Conservation (phyloP, 2,329 filamentous ascomycete species). For the Myriosclerotinia curreyana region DNA sequence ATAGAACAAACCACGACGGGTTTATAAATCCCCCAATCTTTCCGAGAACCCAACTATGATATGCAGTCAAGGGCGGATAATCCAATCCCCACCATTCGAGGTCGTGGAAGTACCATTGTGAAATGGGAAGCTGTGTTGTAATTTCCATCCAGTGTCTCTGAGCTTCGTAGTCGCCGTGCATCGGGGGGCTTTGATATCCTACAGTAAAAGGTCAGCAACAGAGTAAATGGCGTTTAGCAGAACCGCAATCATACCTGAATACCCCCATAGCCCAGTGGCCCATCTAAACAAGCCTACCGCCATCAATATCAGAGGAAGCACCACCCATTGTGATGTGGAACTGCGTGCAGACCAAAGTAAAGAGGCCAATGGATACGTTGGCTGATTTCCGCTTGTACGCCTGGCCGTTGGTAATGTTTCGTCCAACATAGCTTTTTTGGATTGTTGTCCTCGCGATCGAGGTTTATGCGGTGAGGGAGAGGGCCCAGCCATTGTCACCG, state of each 20-base stretch:
- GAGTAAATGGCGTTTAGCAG: background rate
- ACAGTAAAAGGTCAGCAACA: slow-evolving; percentile 23
- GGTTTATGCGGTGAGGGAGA: slow-evolving; percentile 18
- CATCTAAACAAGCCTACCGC: slow-evolving; percentile 87
- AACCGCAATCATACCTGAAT: slow-evolving; percentile 65
- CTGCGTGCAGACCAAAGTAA: slow-evolving; percentile 90
- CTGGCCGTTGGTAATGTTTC: slow-evolving; percentile 3
- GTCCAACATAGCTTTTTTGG: slow-evolving; percentile 8
- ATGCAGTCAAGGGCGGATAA: slow-evolving; percentile 95
- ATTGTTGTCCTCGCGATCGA: slow-evolving; percentile 16
- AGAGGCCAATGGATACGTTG: slow-evolving; percentile 80
- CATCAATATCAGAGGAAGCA: slow-evolving; percentile 85
- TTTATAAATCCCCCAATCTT: slow-evolving; percentile 78
- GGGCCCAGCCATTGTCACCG: slow-evolving; percentile 18
- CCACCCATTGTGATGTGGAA: slow-evolving; percentile 85
- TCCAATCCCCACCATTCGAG: slow-evolving; percentile 97
- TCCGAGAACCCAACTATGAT: slow-evolving; percentile 95
- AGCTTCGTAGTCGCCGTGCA: slow-evolving; percentile 97
- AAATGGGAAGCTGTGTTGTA: slow-evolving; percentile 81
- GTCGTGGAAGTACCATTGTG: slow-evolving; percentile 98
- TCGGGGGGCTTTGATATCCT: slow-evolving; percentile 79
- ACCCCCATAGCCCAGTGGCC: slow-evolving; percentile 89
- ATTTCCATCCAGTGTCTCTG: slow-evolving; percentile 99
- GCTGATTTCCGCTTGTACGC: slow-evolving; percentile 19
- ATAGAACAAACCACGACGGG: slow-evolving; percentile 82